Evolutionary conservation across 2,329 filamentous ascomycete species (phyloP), one percentile per base, ranked within the genome.

Genomic region (Ophiostoma ips): DNA sequence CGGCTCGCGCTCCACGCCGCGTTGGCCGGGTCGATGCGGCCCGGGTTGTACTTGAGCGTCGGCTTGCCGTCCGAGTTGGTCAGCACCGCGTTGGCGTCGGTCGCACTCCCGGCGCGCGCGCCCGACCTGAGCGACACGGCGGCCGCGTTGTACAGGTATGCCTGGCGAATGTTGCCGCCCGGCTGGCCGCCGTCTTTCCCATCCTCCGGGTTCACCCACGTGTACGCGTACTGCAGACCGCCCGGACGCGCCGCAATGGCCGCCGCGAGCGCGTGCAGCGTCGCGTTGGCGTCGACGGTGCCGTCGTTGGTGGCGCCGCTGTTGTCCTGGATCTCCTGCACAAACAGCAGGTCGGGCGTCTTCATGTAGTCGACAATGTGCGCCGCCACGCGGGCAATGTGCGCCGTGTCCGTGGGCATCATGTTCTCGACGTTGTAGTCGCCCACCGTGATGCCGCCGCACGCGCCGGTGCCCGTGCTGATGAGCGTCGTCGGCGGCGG

Each of bases 391-490:
- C 63, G 64, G n/a, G 70, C 64, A 21, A 84, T 66, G 55, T 79
- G 74, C 2, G 68, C 56, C 0, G 75, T 76, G 50, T 52, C 47
- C 33, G 66, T 69, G 0, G 81, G 75, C 8, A 70, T 65, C 15
- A 86, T 68, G 63, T 86, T 86, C 62, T 84, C 79, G 31, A 84
- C 72, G 62, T 86, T 86, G 70, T 85, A 86, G 53, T 73, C 71
- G 46, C 75, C 80, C 21, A 84, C 62, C 1, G 80, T 83, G 52
- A 86, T 64, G 38, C 73, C 77, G 2, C 67, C 67, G 65, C 83
- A 86, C 51, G 67, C 68, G 1, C 75, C 73, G 24, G 65, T 68
- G 1, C 75, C 73, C 24, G 65, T 68, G 56, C 77, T 77, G 24
- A 63, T 61, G 34, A 85, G 70, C 16, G 67, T 69, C 4, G 75